These are phyloP conservation scores for Cordia subcordata DNA, from an alignment of 257 asterid genomes.

Conservation along the genomic window DNA sequence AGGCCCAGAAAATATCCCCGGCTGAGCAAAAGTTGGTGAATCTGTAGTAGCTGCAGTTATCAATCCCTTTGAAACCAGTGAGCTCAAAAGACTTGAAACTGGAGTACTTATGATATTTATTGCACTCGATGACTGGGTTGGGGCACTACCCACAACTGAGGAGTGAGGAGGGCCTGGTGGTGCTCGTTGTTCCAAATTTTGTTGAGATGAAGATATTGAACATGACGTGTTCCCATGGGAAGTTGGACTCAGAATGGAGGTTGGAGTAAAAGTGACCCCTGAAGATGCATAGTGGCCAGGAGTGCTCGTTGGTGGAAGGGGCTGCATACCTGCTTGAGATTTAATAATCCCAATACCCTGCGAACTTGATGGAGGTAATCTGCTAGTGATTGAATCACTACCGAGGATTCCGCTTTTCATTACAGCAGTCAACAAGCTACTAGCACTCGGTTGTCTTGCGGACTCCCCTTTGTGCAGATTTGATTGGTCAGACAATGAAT, in stretches of 20 bases:
- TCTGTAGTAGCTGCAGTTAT: conserved; percentile 58
- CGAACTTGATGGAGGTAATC: conserved; percentile 23
- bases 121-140: conserved; percentile 31
- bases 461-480: conserved; percentile 34
- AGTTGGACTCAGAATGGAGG: conserved; percentile 13
- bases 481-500: conserved; percentile 43
- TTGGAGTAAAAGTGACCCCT: conserved; percentile 4
- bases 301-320: conserved; percentile 27
- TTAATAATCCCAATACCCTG: conserved; percentile 28
- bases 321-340: conserved; percentile 21
- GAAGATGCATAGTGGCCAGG: conserved; percentile 14
- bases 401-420: conserved; percentile 46
- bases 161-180: conserved; percentile 26
- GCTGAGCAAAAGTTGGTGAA: conserved; percentile 23
- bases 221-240: conserved; percentile 20
- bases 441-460: conserved; percentile 51
- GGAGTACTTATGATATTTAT: conserved; percentile 51
- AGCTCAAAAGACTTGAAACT: conserved; percentile 70
- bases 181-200: conserved; percentile 30
- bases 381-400: conserved; percentile 26
- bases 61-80: conserved; percentile 76
- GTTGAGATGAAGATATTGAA: conserved; percentile 24
- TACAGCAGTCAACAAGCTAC: conserved; percentile 49
- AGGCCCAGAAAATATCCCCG: conserved; percentile 29
- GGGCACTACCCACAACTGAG: conserved; percentile 24